Base-by-base conservation (phyloP, 1,139 yeast genomes). In the Barnettozyma hawaiiensis region DNA sequence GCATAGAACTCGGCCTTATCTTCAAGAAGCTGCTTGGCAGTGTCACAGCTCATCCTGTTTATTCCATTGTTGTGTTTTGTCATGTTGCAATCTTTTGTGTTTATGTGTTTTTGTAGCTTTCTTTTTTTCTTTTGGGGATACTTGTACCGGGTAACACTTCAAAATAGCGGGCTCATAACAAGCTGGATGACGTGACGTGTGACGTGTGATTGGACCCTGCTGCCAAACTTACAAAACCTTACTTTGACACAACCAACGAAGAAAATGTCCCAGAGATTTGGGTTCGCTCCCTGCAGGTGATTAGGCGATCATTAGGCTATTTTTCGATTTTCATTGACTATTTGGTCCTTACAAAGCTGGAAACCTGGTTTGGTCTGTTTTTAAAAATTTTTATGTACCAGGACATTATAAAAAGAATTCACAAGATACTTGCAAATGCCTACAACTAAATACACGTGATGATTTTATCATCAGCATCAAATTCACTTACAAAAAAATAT, bases 1-100 rank as follows among this genome's bases (percentile, higher is more conserved):
- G n/a, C 24, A 32, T 55, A 53, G 20, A 41, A 29, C 4, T 35
- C 18, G 5, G 20, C 20, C 11, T 43, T 42, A 3, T 47, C 35
- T 2, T 41, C 15, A 1, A 47, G 4, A 4, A 52, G 41, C 12
- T 35, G 20, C 5, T 33, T 37, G 6, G 35, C 39, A 12, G 41
- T 44, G 19, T 37, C 7, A 16, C 33, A 32, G 19, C n/a, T 28
- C 38, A 22, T 35, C n/a, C 22, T 11, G n/a, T 11, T 11, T 24
- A 9, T 23, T 5, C 3, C 9, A 18, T 11, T 14, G 22, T n/a
- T n/a, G 21, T 20, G 21, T n/a, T n/a, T n/a, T n/a, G n/a, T n/a
- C n/a, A n/a, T n/a, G n/a, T n/a, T n/a, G n/a, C n/a, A n/a, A n/a
- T n/a, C n/a, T n/a, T n/a, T n/a, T n/a, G n/a, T n/a, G n/a, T n/a